Percentiles rank a stretch among this genome's conserved stretches.
Evolutionary conservation across 148 eudicot genomes (phyloP).

Genomic region (Dysphania ambrosioides): DNA sequence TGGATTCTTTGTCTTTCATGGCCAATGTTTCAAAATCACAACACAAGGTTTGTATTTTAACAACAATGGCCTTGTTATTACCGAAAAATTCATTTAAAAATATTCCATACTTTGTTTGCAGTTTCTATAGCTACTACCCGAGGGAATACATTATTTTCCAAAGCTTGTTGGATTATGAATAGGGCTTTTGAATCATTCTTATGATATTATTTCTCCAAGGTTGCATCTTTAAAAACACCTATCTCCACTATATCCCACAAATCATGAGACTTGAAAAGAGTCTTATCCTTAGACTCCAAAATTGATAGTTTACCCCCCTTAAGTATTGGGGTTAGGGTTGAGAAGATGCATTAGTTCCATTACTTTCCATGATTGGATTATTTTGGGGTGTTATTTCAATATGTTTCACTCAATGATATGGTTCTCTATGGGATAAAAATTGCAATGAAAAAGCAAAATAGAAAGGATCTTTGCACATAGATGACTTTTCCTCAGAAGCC

Average conservation of each 20-base stretch:
- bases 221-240: background rate
- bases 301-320: background rate
- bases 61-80: too few species aligned
- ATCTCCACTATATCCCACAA: background rate
- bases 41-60: too few species aligned
- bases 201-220: background rate
- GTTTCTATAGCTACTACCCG: background rate
- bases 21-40: background rate
- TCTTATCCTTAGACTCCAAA: slow-evolving; percentile 4
- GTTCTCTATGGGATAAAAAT: too few species aligned
- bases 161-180: background rate
- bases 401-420: too few species aligned
- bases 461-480: too few species aligned
- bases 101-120: background rate
- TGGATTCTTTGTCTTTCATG: slow-evolving; percentile 5
- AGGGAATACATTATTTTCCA: background rate
- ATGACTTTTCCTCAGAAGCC: too few species aligned
- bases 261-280: background rate
- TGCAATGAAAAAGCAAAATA: too few species aligned
- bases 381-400: too few species aligned
- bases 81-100: too few species aligned
- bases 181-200: background rate
- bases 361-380: too few species aligned
- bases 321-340: too few species aligned
- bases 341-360: too few species aligned